Evolutionary conservation across 257 asterid genomes (phyloP).

Genomic region (Penstemon newberryi): DNA sequence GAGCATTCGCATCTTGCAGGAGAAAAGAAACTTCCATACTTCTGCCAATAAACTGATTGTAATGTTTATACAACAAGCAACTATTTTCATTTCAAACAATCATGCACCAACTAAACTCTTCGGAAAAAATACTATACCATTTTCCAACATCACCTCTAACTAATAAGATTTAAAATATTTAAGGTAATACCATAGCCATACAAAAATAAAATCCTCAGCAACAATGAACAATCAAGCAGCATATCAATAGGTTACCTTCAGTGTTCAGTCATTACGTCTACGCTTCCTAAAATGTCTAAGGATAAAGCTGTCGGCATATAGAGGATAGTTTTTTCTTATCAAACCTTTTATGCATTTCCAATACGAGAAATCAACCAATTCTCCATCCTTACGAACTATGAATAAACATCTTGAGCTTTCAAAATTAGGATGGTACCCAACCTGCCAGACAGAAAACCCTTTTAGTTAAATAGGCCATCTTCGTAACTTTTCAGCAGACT

Average conservation of each 20-base stretch:
- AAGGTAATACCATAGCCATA: background rate
- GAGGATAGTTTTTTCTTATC: conserved; percentile 84
- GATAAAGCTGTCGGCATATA: conserved; percentile 91
- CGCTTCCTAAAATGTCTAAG: conserved; percentile 79
- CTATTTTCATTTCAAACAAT: background rate
- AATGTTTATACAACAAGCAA: background rate
- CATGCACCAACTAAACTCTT: background rate
- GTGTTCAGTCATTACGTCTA: conserved; percentile 36
- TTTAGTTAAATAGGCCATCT: background rate
- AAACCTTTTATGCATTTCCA: conserved; percentile 98
- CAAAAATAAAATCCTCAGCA: background rate
- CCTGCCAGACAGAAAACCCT: conserved; percentile 44
- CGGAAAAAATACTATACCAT: background rate
- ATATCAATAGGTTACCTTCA: conserved; percentile 37
- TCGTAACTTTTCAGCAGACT: background rate
- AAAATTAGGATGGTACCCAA: conserved; percentile 91
- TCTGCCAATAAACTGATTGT: conserved; percentile 16
- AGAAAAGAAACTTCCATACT: conserved; percentile 12
- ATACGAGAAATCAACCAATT: conserved; percentile 79
- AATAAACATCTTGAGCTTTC: conserved; percentile 80
- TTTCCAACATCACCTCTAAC: no score
- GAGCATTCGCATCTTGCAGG: background rate
- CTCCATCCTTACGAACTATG: conserved; percentile 91
- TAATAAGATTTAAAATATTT: background rate
- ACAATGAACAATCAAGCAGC: conserved; percentile 9